Percentiles rank a stretch among this genome's conserved stretches.
Conservation (phyloP, 2,329 filamentous ascomycete species). For the Grosmannia clavigera region DNA sequence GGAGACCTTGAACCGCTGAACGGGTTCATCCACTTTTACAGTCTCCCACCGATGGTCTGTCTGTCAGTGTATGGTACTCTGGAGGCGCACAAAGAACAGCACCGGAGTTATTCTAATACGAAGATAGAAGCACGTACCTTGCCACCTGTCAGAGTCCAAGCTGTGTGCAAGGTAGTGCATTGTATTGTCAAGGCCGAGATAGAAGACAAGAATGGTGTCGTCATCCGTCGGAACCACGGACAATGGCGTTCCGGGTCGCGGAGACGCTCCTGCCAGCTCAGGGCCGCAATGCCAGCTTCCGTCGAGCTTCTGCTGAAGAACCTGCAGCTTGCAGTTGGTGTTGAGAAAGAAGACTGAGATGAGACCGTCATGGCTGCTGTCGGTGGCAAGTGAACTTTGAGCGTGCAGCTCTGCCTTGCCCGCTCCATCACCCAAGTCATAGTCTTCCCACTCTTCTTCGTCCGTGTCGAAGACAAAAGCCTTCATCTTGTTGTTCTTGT, state of each 20-base stretch:
- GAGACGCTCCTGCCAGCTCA: not conserved
- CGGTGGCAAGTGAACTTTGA: not conserved
- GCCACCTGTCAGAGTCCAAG: not conserved
- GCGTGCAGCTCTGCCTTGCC: not conserved
- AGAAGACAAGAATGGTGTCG: not conserved
- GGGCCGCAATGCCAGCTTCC: not conserved
- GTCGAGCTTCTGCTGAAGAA: not conserved
- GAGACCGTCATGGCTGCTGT: not conserved
- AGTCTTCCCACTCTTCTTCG: not conserved
- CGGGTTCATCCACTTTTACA: not conserved
- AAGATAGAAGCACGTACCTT: not conserved
- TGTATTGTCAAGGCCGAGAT: not conserved
- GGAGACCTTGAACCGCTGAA: too few species aligned
- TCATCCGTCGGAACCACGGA: not conserved
- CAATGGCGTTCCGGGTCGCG: not conserved
- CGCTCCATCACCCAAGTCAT: not conserved
- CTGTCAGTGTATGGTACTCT: not conserved
- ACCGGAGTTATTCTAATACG: not conserved
- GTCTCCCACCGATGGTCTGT: not conserved
- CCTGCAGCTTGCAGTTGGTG: not conserved
- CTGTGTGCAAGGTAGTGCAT: not conserved
- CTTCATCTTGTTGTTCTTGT: not conserved
- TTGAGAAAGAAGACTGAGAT: not conserved
- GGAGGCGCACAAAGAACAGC: too few species aligned
- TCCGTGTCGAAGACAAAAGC: not conserved